Percentiles rank a stretch among this genome's conserved stretches.
These are phyloP conservation scores for Tilletia horrida DNA, from an alignment of 1,284 basidiomycete species.

Conservation along the genomic window DNA sequence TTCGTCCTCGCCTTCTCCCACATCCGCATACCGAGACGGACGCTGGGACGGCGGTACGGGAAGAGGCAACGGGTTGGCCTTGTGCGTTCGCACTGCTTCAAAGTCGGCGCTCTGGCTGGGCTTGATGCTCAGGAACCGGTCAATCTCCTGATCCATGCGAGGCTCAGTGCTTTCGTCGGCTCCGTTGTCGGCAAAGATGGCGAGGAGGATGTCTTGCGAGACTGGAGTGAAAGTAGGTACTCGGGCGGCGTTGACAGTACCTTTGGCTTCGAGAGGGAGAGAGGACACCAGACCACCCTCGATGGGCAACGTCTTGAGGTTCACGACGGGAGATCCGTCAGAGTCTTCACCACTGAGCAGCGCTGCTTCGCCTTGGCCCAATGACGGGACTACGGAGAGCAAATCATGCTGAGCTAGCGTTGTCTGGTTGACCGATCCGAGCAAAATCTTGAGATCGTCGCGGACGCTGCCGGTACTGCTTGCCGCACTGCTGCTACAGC, in stretches of 20 bases:
- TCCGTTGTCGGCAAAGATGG: slow-evolving; percentile 2
- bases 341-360: not conserved
- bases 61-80: too few species aligned
- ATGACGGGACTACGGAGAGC: slow-evolving; percentile 7
- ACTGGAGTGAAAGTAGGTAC: slow-evolving; percentile 5
- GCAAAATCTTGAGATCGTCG: slow-evolving; percentile 13
- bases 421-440: not conserved
- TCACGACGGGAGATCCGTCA: not conserved
- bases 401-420: slow-evolving; percentile 4
- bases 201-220: slow-evolving; percentile 8
- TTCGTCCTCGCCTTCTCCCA: not conserved
- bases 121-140: slow-evolving; percentile 14
- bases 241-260: not conserved
- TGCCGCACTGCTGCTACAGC: not conserved
- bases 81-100: too few species aligned
- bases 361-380: not conserved
- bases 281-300: slow-evolving; percentile 9
- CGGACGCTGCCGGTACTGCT: not conserved
- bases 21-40: not conserved
- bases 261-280: not conserved
- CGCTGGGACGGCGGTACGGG: too few species aligned
- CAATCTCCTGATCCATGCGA: slow-evolving; percentile 9
- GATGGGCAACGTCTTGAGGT: slow-evolving; percentile 14
- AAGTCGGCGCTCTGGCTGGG: too few species aligned
- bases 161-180: not conserved